Base-by-base conservation (phyloP, 2,329 filamentous ascomycete species). In the Cadophora sp. region DNA sequence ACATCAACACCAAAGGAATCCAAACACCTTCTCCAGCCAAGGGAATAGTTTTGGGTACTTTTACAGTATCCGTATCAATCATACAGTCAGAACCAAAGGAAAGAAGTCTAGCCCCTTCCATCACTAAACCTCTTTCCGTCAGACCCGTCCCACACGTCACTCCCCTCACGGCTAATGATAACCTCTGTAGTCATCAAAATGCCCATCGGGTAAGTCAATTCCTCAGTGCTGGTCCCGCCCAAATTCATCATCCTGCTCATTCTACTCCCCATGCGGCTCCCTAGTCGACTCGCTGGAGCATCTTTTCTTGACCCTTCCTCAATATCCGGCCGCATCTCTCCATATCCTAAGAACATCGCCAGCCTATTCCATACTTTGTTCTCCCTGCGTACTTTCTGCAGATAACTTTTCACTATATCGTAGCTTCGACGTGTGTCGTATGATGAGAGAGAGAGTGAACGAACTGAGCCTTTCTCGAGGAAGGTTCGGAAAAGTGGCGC, bases 401-500 rank as follows among this genome's bases (percentile, higher is more conserved):
- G 7, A 19, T 62, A 43, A n/a, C 51, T 29, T 27, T 65, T 61
- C 37, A 60, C 27, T 55, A 68, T 59, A 16, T 66, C 62, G 6
- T 59, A 59, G 26, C 51, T 65, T 22, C 43, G 22, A 12, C 64
- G 48, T 34, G 64, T 65, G 24, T 65, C 64, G 29, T 51, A 65
- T 6, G 26, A 37, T 1, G 64, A 46, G 16, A 65, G 22, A 3
- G 55, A 56, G 3, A 61, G 50, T 22, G 55, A 50, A 46, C 53
- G 69, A 22, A 64, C 74, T 8, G 55, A 46, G 1, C 64, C 74
- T 70, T 73, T 73, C 40, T 78, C 78, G 29, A 74, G 72, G 53
- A 79, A 79, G 67, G 77, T 79, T 26, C 74, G 76, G 68, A 83
- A 75, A 0, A 83, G 75, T 1, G 82, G 82, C 0, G 79, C 79